phyloP scores from a whole-genome alignment of 2,329 filamentous ascomycete genomes.

The Bertia moriformis region DNA sequence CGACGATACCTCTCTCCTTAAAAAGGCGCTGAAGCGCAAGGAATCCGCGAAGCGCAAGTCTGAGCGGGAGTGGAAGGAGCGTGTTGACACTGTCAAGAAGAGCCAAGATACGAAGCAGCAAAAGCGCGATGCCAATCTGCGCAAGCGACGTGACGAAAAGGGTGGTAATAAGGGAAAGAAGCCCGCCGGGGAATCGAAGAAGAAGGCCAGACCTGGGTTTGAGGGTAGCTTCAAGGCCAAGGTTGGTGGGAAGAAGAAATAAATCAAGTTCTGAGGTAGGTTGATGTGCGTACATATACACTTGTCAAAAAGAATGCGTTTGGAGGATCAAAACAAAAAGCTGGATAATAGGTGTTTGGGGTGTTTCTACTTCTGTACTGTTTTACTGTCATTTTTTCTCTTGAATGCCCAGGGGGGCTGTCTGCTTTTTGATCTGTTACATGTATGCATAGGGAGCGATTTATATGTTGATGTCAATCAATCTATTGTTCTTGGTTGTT shows the following conservation, averaged over 20 bases:
- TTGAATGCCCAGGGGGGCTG: no score
- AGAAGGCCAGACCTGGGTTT: slow-evolving; percentile 36
- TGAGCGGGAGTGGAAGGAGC: slow-evolving; percentile 49
- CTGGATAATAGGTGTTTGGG: not conserved
- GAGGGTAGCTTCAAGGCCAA: slow-evolving; percentile 29
- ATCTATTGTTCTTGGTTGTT: not conserved
- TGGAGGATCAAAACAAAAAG: not conserved
- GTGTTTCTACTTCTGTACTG: no score
- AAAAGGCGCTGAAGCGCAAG: slow-evolving; percentile 61
- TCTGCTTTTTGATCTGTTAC: not conserved
- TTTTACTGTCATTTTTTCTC: no score
- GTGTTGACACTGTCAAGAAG: slow-evolving; percentile 42
- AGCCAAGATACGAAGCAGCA: slow-evolving; percentile 46
- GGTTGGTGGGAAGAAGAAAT: slow-evolving; percentile 25
- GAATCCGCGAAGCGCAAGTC: slow-evolving; percentile 57
- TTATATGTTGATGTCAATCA: not conserved
- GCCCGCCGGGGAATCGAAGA: slow-evolving; percentile 21
- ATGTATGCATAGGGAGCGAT: not conserved
- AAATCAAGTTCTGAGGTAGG: slow-evolving; percentile 2
- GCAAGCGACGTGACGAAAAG: slow-evolving; percentile 40
- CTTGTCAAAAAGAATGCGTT: not conserved
- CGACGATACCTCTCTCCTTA: slow-evolving; percentile 54
- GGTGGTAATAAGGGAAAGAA: slow-evolving; percentile 18
- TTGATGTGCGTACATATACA: not conserved
- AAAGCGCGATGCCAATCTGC: slow-evolving; percentile 42